Conservation (phyloP, 2,329 filamentous ascomycete genomes). For the Botrytis porri region DNA sequence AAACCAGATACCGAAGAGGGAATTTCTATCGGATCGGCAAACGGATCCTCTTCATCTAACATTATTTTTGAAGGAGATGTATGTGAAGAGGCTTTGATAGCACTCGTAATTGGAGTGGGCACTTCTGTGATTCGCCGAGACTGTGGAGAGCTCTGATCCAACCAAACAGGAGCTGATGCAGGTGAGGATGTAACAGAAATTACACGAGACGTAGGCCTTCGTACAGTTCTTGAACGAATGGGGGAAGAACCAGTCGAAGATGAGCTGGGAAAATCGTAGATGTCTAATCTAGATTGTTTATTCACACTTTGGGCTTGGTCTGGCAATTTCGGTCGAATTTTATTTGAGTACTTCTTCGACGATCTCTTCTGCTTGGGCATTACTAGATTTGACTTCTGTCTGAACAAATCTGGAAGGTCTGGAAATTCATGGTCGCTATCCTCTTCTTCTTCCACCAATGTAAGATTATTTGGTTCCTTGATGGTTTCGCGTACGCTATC, state of each 20-base stretch:
- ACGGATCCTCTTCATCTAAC: conserved; percentile 29
- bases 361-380: conserved; percentile 13
- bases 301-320: background rate
- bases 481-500: background rate
- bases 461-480: background rate
- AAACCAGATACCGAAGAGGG: conserved; percentile 24
- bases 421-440: conserved; percentile 36
- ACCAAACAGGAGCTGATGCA: conserved; percentile 22
- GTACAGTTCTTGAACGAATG: conserved; percentile 3
- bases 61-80: conserved; percentile 22
- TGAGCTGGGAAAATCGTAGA: conserved; percentile 43
- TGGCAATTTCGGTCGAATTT: conserved; percentile 22
- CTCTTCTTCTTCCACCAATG: conserved; percentile 8
- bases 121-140: conserved; percentile 22
- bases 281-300: conserved; percentile 20
- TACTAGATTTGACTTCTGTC: background rate
- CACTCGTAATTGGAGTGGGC: conserved; percentile 37
- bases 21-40: conserved; percentile 21
- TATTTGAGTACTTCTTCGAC: conserved; percentile 29
- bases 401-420: conserved; percentile 33
- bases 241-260: conserved; percentile 41
- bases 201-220: conserved; percentile 22
- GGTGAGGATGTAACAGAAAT: conserved; percentile 26
- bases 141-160: conserved; percentile 18
- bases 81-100: conserved; percentile 23